These are phyloP conservation scores for Cercospora zeina DNA, from an alignment of 2,329 filamentous ascomycete genomes.

Conservation along the genomic window DNA sequence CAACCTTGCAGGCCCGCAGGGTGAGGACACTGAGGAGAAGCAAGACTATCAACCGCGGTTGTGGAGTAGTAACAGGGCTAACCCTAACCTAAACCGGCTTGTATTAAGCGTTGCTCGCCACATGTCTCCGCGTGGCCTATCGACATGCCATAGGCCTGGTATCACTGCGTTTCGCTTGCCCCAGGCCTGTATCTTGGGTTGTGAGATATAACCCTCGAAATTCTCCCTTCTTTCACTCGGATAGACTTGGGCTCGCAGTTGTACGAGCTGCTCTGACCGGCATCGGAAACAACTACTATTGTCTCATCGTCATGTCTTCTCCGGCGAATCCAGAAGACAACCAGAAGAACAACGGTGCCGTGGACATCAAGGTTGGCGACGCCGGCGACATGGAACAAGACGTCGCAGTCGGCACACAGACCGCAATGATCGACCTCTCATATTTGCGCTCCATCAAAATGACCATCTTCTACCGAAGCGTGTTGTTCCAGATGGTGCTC, in stretches of 20 bases:
- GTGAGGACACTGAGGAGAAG: no score
- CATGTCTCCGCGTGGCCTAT: constrained; percentile 8
- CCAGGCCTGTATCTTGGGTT: neutral
- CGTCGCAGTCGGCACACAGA: constrained; percentile 21
- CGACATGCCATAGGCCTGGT: neutral
- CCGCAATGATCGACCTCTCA: constrained; percentile 14
- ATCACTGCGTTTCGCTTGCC: constrained; percentile 1
- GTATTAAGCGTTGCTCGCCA: neutral
- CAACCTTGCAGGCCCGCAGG: no score
- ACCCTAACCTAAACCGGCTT: neutral
- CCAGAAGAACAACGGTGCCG: constrained; percentile 1
- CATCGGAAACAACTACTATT: neutral
- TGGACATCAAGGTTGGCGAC: constrained; percentile 2
- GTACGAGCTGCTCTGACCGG: neutral
- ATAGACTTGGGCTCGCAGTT: neutral
- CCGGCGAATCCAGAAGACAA: neutral
- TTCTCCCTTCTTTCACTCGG: neutral
- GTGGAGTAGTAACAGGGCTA: neutral
- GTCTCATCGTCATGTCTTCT: neutral
- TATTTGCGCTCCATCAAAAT: constrained; percentile 18
- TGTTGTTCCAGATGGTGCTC: constrained; percentile 33
- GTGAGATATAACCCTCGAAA: constrained; percentile 3
- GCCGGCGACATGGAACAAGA: constrained; percentile 12
- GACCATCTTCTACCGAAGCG: constrained; percentile 27
- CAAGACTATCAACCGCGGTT: neutral